Evolutionary conservation across 2,329 filamentous ascomycete species (phyloP), one percentile per base, ranked within the genome.

Genomic region (Verticillium albo-atrum): DNA sequence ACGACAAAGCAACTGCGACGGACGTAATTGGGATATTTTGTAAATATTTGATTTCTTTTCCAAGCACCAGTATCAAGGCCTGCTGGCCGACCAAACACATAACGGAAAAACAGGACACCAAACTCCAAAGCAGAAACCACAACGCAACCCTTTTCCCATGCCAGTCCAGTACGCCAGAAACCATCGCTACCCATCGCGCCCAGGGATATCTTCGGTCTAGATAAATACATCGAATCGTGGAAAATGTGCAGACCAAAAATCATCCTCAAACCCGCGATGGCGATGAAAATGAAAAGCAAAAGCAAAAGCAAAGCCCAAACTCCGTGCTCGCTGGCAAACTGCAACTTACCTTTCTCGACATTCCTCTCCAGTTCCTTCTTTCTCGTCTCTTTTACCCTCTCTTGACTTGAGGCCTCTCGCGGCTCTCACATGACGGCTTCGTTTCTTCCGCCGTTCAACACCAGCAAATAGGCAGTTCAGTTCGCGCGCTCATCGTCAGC

Each of bases 401-500:
- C n/a, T n/a, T n/a, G n/a, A n/a, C n/a, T n/a, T n/a, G n/a, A n/a
- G n/a, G n/a, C n/a, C n/a, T n/a, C n/a, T n/a, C n/a, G n/a, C n/a
- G n/a, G n/a, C n/a, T n/a, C n/a, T n/a, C n/a, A n/a, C n/a, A n/a
- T n/a, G n/a, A n/a, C n/a, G n/a, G n/a, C n/a, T n/a, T n/a, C n/a
- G n/a, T n/a, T n/a, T n/a, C n/a, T n/a, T n/a, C n/a, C n/a, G n/a
- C n/a, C n/a, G n/a, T n/a, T n/a, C n/a, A n/a, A n/a, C n/a, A n/a
- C n/a, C n/a, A n/a, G n/a, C n/a, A n/a, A n/a, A n/a, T n/a, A n/a
- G n/a, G n/a, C n/a, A n/a, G n/a, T n/a, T n/a, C 37, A 32, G 23
- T 9, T 34, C 35, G 9, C 47, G 57, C 57, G 61, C 23, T 63
- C 61, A 17, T 60, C 60, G n/a, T 62, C 61, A 15, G 59, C 58